Evolutionary conservation across 2,329 filamentous ascomycete species (phyloP).

Genomic region (Colletotrichum simmondsii): DNA sequence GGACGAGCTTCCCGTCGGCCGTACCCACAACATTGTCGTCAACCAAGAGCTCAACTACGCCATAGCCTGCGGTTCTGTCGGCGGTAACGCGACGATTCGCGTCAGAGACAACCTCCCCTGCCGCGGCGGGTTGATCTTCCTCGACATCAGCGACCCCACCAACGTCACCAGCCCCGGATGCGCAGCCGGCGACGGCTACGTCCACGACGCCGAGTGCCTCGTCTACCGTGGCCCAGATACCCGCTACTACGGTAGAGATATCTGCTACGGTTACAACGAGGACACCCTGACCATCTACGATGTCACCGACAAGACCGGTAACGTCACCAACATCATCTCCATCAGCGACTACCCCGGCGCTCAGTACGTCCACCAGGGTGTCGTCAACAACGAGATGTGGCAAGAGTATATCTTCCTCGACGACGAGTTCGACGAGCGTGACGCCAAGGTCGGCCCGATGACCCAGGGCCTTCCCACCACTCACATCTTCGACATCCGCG

Average conservation of each 20-base stretch:
- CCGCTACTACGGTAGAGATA: conserved; percentile 57
- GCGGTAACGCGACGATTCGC: conserved; percentile 42
- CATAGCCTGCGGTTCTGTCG: conserved; percentile 53
- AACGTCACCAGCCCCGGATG: conserved; percentile 66
- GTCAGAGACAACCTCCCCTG: conserved; percentile 45
- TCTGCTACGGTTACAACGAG: conserved; percentile 68
- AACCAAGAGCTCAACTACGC: conserved; percentile 58
- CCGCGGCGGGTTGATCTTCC: conserved; percentile 67
- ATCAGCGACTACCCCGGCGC: conserved; percentile 61
- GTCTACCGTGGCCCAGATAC: conserved; percentile 62
- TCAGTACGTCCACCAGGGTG: conserved; percentile 67
- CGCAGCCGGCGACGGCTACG: conserved; percentile 65
- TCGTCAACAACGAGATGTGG: conserved; percentile 56
- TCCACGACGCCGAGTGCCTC: conserved; percentile 71
- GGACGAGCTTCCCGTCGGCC: conserved; percentile 49
- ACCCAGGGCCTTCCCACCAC: conserved; percentile 55
- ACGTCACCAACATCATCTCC: conserved; percentile 57
- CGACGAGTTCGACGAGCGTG: conserved; percentile 61
- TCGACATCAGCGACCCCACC: conserved; percentile 64
- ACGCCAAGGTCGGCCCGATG: conserved; percentile 49
- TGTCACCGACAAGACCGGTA: conserved; percentile 58
- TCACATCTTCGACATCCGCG: conserved; percentile 58
- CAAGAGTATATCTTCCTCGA: conserved; percentile 57
- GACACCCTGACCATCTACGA: conserved; percentile 63
- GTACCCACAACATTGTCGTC: conserved; percentile 60